Conservation (phyloP, 345 rosid species). For the Dipteronia sinensis region DNA sequence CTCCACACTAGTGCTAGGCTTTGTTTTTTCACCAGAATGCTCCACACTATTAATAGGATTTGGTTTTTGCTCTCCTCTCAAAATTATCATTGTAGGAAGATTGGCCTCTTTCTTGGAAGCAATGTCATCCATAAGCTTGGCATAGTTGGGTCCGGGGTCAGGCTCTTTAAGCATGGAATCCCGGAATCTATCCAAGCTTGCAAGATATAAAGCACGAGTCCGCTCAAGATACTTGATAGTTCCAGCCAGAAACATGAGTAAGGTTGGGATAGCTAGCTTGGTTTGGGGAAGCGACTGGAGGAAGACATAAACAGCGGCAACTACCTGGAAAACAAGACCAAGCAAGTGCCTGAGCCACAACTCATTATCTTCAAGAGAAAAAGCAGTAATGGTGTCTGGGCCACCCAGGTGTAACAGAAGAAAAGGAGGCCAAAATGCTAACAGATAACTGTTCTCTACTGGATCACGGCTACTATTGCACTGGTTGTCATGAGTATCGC, state of each 20-base stretch:
- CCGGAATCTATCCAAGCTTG: slow-evolving; percentile 17
- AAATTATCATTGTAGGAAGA: slow-evolving; percentile 34
- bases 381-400: slow-evolving; percentile 22
- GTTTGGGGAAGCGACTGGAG: background rate
- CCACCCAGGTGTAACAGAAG: slow-evolving; percentile 14
- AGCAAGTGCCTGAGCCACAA: slow-evolving; percentile 13
- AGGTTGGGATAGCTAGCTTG: slow-evolving; percentile 5
- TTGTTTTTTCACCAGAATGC: too few species aligned
- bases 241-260: slow-evolving; percentile 23
- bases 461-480: too few species aligned
- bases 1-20: too few species aligned
- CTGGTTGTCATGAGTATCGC: too few species aligned
- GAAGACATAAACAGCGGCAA: background rate
- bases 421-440: slow-evolving; percentile 20
- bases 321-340: background rate
- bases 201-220: slow-evolving; percentile 14
- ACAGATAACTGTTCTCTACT: too few species aligned
- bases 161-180: slow-evolving; percentile 10
- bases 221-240: slow-evolving; percentile 29
- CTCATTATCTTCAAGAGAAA: slow-evolving; percentile 20
- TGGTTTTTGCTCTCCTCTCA: too few species aligned
- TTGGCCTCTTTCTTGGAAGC: background rate
- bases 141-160: slow-evolving; percentile 13
- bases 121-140: slow-evolving; percentile 12
- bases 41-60: too few species aligned